These are phyloP conservation scores for Blastobotrys indianensis DNA, from an alignment of 1,139 yeast species.

Conservation along the genomic window DNA sequence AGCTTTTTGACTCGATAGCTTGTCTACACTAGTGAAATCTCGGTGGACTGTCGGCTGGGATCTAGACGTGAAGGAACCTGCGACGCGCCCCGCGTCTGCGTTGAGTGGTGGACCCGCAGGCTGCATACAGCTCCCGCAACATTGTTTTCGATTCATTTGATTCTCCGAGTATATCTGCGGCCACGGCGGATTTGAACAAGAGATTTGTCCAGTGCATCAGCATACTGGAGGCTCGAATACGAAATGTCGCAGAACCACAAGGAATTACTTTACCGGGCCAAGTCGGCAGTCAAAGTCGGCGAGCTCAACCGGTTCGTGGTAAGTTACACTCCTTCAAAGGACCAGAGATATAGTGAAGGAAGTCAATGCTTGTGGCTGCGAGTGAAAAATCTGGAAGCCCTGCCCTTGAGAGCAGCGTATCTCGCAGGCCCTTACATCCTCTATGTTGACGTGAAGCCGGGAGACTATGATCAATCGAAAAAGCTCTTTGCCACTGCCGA, in stretches of 20 bases:
- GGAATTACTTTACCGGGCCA: constrained; percentile 36
- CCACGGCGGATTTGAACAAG: too few species aligned
- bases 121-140: too few species aligned
- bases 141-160: too few species aligned
- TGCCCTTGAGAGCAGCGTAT: constrained; percentile 80
- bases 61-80: too few species aligned
- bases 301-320: constrained; percentile 49
- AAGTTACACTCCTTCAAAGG: constrained; percentile 37
- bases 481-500: constrained; percentile 62
- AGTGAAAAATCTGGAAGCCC: constrained; percentile 65
- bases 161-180: too few species aligned
- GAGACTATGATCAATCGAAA: constrained; percentile 52
- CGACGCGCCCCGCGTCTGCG: too few species aligned
- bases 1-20: too few species aligned
- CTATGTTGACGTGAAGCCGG: constrained; percentile 73
- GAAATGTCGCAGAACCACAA: not conserved
- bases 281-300: constrained; percentile 47
- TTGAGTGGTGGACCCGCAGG: too few species aligned
- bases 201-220: too few species aligned
- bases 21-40: too few species aligned
- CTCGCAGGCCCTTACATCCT: constrained; percentile 86
- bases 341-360: constrained; percentile 4
- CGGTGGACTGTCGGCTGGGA: too few species aligned
- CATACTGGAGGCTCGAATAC: not conserved
- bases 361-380: constrained; percentile 47